Conservation (phyloP, 2,329 filamentous ascomycete species). For the Thielaviopsis ethacetica region DNA sequence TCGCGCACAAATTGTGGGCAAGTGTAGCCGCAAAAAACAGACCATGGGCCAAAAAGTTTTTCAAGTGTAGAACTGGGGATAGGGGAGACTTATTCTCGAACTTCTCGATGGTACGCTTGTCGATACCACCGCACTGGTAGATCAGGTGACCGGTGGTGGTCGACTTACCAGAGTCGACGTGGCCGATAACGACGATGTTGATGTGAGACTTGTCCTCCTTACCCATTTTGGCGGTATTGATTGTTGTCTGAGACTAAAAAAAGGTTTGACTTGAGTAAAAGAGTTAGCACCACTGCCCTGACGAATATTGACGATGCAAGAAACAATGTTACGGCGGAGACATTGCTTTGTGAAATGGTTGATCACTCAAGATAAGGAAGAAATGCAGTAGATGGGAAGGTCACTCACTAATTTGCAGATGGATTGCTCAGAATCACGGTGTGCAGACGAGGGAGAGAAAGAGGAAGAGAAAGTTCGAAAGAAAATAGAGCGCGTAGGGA, state of each 20-base stretch:
- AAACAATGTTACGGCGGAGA: not conserved
- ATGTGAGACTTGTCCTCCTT: conserved; percentile 94
- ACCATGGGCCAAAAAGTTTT: conserved; percentile 9
- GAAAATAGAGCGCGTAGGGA: conserved; percentile 3
- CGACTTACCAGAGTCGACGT: conserved; percentile 99
- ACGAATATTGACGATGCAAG: too few relatives aligned
- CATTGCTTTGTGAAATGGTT: not conserved
- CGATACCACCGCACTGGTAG: conserved; percentile 99
- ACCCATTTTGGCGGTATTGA: conserved; percentile 31
- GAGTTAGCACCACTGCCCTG: not conserved
- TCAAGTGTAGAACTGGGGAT: conserved; percentile 12
- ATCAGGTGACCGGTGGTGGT: conserved; percentile 93
- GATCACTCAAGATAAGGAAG: not conserved
- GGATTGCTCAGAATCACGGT: conserved; percentile 13
- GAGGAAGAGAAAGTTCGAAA: conserved; percentile 11
- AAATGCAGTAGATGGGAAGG: not conserved
- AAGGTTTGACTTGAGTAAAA: not conserved
- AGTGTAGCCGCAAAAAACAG: not conserved
- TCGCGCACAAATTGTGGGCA: conserved; percentile 2
- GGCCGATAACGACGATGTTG: conserved; percentile 97
- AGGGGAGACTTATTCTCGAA: conserved; percentile 75
- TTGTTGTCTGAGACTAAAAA: conserved; percentile 5
- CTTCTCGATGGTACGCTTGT: conserved; percentile 99
- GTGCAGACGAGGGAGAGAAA: conserved; percentile 13
- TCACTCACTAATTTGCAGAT: conserved; percentile 12